Conservation (phyloP, 352 stramenopile species). For the Pythium rhizo-oryzae region DNA sequence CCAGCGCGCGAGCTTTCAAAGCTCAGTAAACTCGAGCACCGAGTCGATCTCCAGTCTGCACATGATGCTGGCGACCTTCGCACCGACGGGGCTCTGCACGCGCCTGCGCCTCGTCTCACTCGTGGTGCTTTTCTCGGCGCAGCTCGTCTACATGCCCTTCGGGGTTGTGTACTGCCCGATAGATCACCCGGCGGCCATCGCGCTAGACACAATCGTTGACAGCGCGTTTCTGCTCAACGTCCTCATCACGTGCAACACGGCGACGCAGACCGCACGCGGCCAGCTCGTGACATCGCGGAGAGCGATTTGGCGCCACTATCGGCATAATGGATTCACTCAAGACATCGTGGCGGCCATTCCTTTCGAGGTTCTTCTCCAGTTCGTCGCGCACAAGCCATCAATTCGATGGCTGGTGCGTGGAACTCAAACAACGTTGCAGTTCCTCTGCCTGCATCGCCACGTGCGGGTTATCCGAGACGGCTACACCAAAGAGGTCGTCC, state of each 20-base stretch:
- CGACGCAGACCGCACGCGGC: constrained; percentile 39
- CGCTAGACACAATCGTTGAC: constrained; percentile 23
- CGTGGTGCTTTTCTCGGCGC: constrained; percentile 25
- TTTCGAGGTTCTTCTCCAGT: constrained; percentile 20
- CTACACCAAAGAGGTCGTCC: not conserved
- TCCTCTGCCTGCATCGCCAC: not conserved
- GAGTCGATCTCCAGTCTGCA: not conserved
- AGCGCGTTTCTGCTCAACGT: constrained; percentile 42
- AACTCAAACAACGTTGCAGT: not conserved
- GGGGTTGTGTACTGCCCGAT: constrained; percentile 35
- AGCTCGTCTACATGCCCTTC: constrained; percentile 41
- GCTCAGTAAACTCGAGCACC: not conserved
- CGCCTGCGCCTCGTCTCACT: constrained; percentile 31
- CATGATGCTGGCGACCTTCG: too few species aligned
- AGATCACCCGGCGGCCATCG: constrained; percentile 11
- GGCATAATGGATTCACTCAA: constrained; percentile 25
- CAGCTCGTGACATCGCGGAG: constrained; percentile 32
- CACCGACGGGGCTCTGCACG: constrained; percentile 27
- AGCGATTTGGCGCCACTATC: constrained; percentile 43
- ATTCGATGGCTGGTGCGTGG: not conserved
- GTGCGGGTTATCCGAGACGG: not conserved
- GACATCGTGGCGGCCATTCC: constrained; percentile 17
- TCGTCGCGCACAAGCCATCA: not conserved
- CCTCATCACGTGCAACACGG: constrained; percentile 48
- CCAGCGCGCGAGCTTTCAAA: too few species aligned